Evolutionary conservation across 1,284 basidiomycete species (phyloP).

Genomic region (Heterobasidion occidentale): DNA sequence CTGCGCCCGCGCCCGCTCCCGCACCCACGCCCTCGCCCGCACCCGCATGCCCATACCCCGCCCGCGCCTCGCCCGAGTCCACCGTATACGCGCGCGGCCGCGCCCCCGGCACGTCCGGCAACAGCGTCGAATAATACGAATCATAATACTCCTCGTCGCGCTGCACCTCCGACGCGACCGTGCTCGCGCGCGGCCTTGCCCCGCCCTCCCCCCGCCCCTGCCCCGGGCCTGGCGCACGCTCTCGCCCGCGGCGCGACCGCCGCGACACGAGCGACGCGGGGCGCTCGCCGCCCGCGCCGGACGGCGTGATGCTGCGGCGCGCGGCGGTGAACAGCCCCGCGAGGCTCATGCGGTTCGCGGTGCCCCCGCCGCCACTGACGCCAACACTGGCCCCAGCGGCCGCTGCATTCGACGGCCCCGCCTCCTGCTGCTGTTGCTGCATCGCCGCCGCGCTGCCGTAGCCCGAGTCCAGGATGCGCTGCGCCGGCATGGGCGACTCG

Average conservation of each 20-base stretch:
- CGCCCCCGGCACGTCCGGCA: slow-evolving; percentile 11
- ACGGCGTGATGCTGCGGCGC: background rate
- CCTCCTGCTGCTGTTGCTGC: background rate
- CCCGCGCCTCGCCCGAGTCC: background rate
- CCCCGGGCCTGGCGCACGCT: background rate
- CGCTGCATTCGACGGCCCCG: too few species aligned
- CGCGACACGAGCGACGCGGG: background rate
- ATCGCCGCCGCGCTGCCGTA: slow-evolving; percentile 2
- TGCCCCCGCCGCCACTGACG: slow-evolving; percentile 2
- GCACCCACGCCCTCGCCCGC: background rate
- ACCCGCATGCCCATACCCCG: background rate
- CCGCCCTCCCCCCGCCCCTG: background rate
- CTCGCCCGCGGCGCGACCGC: background rate
- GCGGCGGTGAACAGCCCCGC: background rate
- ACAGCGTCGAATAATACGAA: slow-evolving; percentile 30
- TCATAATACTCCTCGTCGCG: slow-evolving; percentile 30
- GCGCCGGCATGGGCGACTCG: slow-evolving; percentile 42
- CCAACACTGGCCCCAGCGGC: too few species aligned
- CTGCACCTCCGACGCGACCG: background rate
- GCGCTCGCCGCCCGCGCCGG: background rate
- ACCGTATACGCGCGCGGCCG: background rate
- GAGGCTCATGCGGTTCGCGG: slow-evolving; percentile 1
- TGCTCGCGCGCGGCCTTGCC: background rate
- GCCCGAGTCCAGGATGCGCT: slow-evolving; percentile 5
- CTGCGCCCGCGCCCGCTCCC: background rate